Evolutionary conservation across 139 green algal genomes (phyloP), one percentile per base, ranked within the genome.

Genomic region (Axilococcus clingmanii): DNA sequence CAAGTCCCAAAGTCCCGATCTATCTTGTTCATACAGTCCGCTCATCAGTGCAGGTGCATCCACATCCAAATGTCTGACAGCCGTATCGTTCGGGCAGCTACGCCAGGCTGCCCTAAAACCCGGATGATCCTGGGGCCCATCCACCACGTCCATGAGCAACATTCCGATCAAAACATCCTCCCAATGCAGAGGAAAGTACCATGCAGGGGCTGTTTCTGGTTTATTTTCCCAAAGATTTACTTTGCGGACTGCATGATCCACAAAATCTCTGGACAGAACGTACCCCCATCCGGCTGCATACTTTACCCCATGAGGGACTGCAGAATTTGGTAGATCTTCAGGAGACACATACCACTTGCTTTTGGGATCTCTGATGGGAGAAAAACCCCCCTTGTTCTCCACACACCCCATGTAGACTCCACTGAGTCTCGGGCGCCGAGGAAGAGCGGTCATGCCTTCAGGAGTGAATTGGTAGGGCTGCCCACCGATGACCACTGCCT

Each of bases 121-220:
- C 46, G 55, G 9, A 51, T 76, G 59, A 57, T 73, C 52, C 19
- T 59, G 37, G 12, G 64, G 49, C 23, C 23, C 22, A 23, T 34
- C 38, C 4, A 32, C 51, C 15, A 37, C 52, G 6, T 73, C 55
- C 42, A 28, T 22, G 37, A 76, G 52, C 55, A 85, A 44, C 41
- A 76, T 35, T 24, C 67, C 71, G 22, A 85, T 33, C 23, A 76
- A 41, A 8, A 84, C 77, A 40, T 85, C 76, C 58, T 85, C 76
- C 66, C 70, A 84, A 14, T 60, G 50, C 31, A 84, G 43, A 48
- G 65, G 16, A 27, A 9, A 19, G n/a, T 51, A 70, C 57, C 52
- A 76, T 17, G 24, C 23, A 22, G 69, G 64, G 2, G 59, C 57
- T 9, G 19, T 14, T 4, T 51, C 44, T 1, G 61, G 56, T 7